These are phyloP conservation scores for Yarrowia sp. DNA, from an alignment of 805 yeast species.

Conservation along the genomic window DNA sequence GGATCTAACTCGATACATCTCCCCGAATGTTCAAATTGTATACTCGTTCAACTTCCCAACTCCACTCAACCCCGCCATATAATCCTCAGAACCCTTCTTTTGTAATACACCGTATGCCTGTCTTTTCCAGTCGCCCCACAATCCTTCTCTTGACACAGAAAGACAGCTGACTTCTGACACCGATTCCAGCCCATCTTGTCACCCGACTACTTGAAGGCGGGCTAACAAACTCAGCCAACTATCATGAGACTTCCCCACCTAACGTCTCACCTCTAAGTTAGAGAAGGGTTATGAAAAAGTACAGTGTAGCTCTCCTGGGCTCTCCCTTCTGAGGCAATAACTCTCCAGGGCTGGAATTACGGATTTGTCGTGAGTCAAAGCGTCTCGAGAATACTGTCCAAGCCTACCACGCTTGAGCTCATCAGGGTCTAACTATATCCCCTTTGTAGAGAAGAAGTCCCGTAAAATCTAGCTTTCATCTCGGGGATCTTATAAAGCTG, in stretches of 20 bases:
- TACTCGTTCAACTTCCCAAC: neutral
- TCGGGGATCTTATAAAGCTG: neutral
- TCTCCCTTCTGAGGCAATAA: neutral
- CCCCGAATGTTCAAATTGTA: too few relatives aligned
- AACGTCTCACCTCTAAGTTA: conserved; percentile 1
- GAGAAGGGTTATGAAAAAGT: too few relatives aligned
- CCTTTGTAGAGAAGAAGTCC: too few relatives aligned
- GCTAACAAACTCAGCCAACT: neutral
- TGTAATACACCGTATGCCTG: neutral
- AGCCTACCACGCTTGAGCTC: too few relatives aligned
- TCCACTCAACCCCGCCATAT: neutral
- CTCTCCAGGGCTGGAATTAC: neutral
- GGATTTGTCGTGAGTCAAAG: neutral
- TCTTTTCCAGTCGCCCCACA: neutral
- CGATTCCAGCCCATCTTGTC: neutral
- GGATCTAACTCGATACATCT: too few relatives aligned
- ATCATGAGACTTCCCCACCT: conserved; percentile 6
- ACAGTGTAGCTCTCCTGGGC: neutral
- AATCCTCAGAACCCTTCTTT: neutral
- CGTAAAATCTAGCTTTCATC: conserved; percentile 3
- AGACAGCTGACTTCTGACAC: neutral
- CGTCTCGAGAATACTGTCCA: neutral
- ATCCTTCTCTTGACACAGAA: neutral
- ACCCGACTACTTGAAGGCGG: neutral
- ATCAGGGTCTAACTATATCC: neutral